Base-by-base conservation (phyloP, 2,329 filamentous ascomycete genomes). In the Colletotrichum sojae region DNA sequence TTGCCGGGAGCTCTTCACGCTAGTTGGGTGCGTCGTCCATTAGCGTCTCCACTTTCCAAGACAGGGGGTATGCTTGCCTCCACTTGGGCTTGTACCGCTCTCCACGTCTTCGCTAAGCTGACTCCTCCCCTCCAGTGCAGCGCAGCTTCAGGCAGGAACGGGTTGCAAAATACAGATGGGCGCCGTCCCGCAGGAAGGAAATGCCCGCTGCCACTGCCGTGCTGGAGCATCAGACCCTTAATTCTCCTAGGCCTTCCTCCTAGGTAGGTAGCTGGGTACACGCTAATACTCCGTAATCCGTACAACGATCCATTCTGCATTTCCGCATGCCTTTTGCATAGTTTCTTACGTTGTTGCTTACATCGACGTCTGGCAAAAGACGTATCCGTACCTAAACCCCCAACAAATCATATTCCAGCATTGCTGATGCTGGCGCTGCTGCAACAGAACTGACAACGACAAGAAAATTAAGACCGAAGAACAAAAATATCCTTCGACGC, bases 401-500 rank as follows among this genome's bases (percentile, higher is more conserved):
- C 31, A 9, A 36, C 31, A 36, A 36, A 36, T 36, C 8, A 10
- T 36, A 36, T 36, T 36, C 12, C 16, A 6, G 2, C 40, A 16
- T n/a, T 15, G 40, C 40, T 40, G 9, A 40, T 40, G 10, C 39
- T 43, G 40, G 13, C 16, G 27, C 20, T 40, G 39, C 58, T 12
- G 49, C 48, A 46, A 48, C 18, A 27, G 36, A 46, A 25, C 18
- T 13, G 43, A 49, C 40, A 20, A 48, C 22, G 25, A 51, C 31
- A 39, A 67, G 52, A 67, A 43, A 12, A 59, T n/a, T 36, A 18
- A 43, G 13, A 25, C 18, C 46, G 45, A 31, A 48, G n/a, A 27
- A 63, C 27, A n/a, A 25, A 31, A 67, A 40, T 36, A 16, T 25
- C 59, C 53, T 46, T 64, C 46, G 59, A 45, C 45, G 45, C 59